These are phyloP conservation scores for Nidularia pulvinata DNA, from an alignment of 768 basidiomycete genomes.

Conservation along the genomic window DNA sequence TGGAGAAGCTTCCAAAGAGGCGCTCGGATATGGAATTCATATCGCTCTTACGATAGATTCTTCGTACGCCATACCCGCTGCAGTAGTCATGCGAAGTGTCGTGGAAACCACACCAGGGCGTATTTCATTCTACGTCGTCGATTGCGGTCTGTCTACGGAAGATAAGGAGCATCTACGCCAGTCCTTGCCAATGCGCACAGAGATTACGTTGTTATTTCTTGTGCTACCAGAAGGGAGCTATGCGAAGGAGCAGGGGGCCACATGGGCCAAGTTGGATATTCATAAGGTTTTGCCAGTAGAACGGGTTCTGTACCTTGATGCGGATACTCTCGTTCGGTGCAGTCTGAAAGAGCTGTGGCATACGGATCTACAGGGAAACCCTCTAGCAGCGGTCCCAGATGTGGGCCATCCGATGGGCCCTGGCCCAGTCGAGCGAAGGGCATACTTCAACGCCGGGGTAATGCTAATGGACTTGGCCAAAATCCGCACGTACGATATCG, in stretches of 20 bases:
- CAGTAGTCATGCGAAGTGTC: conserved; percentile 44
- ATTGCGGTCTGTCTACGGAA: conserved; percentile 36
- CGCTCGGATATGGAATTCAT: conserved; percentile 45
- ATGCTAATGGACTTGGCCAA: conserved; percentile 47
- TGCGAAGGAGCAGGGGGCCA: conserved; percentile 19
- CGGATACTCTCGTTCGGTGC: conserved; percentile 44
- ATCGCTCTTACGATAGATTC: conserved; percentile 42
- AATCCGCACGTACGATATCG: conserved; percentile 20
- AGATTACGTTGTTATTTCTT: conserved; percentile 43
- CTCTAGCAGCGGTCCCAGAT: conserved; percentile 44
- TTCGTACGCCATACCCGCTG: conserved; percentile 43
- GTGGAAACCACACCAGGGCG: conserved; percentile 29
- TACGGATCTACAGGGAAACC: conserved; percentile 36
- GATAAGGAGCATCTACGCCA: conserved; percentile 27
- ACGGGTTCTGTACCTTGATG: conserved; percentile 50
- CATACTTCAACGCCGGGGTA: conserved; percentile 60
- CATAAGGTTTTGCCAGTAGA: conserved; percentile 44
- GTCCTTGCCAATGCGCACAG: conserved; percentile 18
- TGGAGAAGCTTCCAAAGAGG: conserved; percentile 4
- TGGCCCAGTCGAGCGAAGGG: conserved; percentile 17
- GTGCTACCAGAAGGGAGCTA: conserved; percentile 25
- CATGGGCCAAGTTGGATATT: conserved; percentile 55
- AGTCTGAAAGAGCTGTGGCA: conserved; percentile 42
- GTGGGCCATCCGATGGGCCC: conserved; percentile 52
- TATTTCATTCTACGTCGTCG: conserved; percentile 48